Evolutionary conservation across 345 rosid species (phyloP), one percentile per base, ranked within the genome.

Genomic region (Bruguiera gymnorhiza): DNA sequence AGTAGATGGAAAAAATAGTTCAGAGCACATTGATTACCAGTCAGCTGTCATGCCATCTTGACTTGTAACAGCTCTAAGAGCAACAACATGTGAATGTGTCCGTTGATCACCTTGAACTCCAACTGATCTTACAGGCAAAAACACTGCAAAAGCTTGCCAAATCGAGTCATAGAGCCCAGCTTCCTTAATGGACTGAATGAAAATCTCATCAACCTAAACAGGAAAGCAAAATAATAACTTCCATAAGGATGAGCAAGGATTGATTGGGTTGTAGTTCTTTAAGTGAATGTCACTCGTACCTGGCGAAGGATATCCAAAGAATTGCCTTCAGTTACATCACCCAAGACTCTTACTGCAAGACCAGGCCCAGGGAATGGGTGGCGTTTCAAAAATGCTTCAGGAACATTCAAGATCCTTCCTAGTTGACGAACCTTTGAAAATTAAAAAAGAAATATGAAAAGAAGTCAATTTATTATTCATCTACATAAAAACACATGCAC

Each of bases 1-100:
- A 27, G 19, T 11, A 65, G 16, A 55, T 27, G 53, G 52, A 19
- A 63, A 31, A 65, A 62, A 32, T 4, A 5, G 20, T 36, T 9
- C 46, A n/a, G 24, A 53, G 66, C 2, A 51, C 34, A 39, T 27
- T 55, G 62, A 86, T 78, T 67, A 96, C 99, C 99, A 92, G 71
- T 96, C 99, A 54, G 99, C 98, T 10, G 98, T 96, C 99, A 96
- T 96, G 73, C 99, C 99, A 48, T 96, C 98, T 86, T 96, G 95
- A 84, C 99, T 96, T 54, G 97, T 96, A 65, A 96, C 99, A 50
- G 99, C 99, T 55, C 99, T 85, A 48, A 96, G 96, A 82, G 98
- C 97, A 80, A 96, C 98, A 18, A 96, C 98, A 82, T 96, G 89
- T 73, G 99, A 90, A 82, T 96, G 98, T 13, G 99, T 92, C 80